Evolutionary conservation across 345 rosid species (phyloP).

Genomic region (Eucalyptus cloeziana): DNA sequence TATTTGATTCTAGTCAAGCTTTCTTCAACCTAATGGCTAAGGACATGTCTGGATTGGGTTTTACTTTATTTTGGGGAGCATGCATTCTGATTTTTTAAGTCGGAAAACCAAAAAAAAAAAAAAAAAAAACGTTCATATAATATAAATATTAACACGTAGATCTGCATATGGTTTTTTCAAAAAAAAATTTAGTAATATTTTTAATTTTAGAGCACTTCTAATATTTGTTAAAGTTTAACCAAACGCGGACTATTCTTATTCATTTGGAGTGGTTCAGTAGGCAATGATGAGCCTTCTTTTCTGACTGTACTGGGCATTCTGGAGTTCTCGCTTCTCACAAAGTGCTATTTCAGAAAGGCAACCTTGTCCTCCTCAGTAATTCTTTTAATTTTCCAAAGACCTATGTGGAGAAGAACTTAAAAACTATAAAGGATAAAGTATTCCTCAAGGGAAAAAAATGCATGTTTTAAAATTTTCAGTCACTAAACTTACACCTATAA

Average conservation of each 20-base stretch:
- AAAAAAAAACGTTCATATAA: background rate
- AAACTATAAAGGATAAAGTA: background rate
- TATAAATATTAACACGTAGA: background rate
- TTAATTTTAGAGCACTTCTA: background rate
- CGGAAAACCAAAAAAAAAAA: background rate
- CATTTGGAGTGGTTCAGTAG: background rate
- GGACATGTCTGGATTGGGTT: background rate
- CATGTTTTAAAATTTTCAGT: background rate
- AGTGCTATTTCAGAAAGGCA: background rate
- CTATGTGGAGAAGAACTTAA: background rate
- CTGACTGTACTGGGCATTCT: background rate
- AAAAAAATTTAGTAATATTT: background rate
- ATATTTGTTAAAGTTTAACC: background rate
- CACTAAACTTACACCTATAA: background rate
- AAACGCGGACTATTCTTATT: background rate
- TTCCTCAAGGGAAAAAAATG: background rate
- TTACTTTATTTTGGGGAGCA: background rate
- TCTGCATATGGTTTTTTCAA: background rate
- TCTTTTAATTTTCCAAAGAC: background rate
- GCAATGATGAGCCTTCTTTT: background rate
- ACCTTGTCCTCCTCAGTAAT: background rate
- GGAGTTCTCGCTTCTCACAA: background rate
- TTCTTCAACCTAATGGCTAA: background rate
- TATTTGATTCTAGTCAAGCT: background rate
- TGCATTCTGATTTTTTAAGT: background rate